Percentiles rank a stretch among this genome's conserved stretches.
Conservation (phyloP, 805 yeast genomes). For the Candida broadrunensis region DNA sequence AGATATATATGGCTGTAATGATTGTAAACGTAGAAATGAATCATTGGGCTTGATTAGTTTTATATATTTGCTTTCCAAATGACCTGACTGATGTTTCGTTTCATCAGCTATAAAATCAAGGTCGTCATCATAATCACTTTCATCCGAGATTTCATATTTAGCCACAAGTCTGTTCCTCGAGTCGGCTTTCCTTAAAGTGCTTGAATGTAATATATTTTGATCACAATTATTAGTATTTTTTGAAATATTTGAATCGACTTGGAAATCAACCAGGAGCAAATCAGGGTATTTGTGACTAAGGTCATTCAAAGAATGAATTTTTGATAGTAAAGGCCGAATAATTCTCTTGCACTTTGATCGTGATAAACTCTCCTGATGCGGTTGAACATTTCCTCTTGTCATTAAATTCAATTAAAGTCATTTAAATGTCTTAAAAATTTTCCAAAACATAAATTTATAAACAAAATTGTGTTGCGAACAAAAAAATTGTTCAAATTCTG, state of each 20-base stretch:
- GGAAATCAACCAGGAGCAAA: background rate
- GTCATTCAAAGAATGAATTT: slow-evolving; percentile 32
- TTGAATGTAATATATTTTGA: no score
- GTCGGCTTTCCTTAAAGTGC: no score
- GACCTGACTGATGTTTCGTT: no score
- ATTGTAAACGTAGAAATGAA: slow-evolving; percentile 17
- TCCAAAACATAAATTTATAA: no score
- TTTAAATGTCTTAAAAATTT: no score
- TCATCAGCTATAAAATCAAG: background rate
- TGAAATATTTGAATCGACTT: background rate
- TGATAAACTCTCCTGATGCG: background rate
- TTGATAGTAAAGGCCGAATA: slow-evolving; percentile 34
- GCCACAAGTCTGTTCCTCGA: no score
- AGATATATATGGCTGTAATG: slow-evolving; percentile 22
- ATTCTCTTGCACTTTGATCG: slow-evolving; percentile 23
- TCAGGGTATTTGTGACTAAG: slow-evolving; percentile 23
- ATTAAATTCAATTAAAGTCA: no score
- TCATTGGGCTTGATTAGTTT: background rate
- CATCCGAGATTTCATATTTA: no score
- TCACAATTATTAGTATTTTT: no score
- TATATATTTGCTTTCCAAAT: background rate
- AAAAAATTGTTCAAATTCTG: no score
- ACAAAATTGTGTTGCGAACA: no score
- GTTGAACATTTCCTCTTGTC: background rate
- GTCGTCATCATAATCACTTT: slow-evolving; percentile 3